Base-by-base conservation (phyloP, 176 grass and related monocot genomes). In the Oryza rufipogon region DNA sequence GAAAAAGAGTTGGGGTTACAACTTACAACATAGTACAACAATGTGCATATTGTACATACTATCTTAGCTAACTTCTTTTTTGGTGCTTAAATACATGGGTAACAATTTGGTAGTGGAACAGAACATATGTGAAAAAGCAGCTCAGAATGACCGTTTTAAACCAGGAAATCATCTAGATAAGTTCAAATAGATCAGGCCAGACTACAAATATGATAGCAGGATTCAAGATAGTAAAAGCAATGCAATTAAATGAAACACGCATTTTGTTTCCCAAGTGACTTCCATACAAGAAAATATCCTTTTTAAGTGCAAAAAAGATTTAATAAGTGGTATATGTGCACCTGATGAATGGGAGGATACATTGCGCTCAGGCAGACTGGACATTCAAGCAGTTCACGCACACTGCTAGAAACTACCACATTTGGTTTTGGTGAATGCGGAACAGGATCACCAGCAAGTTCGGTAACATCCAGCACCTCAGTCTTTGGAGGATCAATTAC, bases 301-400 rank as follows among this genome's bases (percentile, higher is more conserved):
- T 72, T 58, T 22, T 45, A 28, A 51, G 64, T 22, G 20, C 30
- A 44, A 75, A 64, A 64, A 20, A 51, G 14, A 1, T 20, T 42
- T 30, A 41, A 75, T 36, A 7, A 65, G 33, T 4, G 22, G 48
- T 52, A 64, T 41, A 66, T 75, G 64, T 6, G 25, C 70, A 94
- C 92, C 92, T 94, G 92, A 83, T 92, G 85, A 88, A 94, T 94
- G 54, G 92, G 92, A 75, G 92, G 92, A 76, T 94, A 92, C 92
- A 94, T 94, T 25, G 92, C 90, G 85, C 83, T 92, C 83, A 88
- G 85, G 63, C 92, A 94, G 80, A 94, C 92, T 0, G 92, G 92
- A 33, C 92, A 94, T 88, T 92, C 92, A 68, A 94, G 85, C 78
- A 94, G 92, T 77, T 94, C 92, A 1, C 90, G 92, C 30, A 94